Evolutionary conservation across 2,329 filamentous ascomycete genomes (phyloP), one percentile per base, ranked within the genome.

Genomic region (Macrophomina phaseolina): DNA sequence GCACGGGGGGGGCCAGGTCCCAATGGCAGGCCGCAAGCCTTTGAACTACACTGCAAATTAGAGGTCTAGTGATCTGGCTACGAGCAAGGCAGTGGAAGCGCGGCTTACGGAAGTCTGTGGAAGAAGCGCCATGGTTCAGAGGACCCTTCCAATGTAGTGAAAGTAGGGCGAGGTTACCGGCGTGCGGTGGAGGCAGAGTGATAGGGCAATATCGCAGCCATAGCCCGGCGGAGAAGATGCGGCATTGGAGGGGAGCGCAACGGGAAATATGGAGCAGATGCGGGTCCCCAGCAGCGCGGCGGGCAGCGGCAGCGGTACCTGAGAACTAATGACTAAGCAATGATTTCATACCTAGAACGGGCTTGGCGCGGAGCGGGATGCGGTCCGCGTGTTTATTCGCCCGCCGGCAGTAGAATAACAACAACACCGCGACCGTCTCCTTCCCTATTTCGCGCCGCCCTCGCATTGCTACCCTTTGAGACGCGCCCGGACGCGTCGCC

Each of bases 1-100:
- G 30, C 23, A 30, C 2, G 32, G 63, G 11, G 16, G 11, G 16
- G 32, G 45, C 23, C 63, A 51, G 51, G 73, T 76, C 68, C 73
- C 73, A 63, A 78, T 69, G 55, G 77, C 69, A 60, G 75, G 73
- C 34, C 68, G 73, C 72, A 72, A 75, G 73, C 70, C 53, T 70
- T 63, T 69, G 42, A 65, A 68, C 69, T 70, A 56, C 38, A 45
- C 48, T 60, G 52, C 11, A 28, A 45, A 52, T 66, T 60, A 66
- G 56, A 66, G 40, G 64, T 66, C 42, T 53, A 46, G 56, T 56
- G 30, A 40, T 48, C 63, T 56, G 63, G 63, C 18, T 30, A 6
- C 42, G 53, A 36, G 53, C 46, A 28, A 53, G 51, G 63, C 40
- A 67, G 38, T 40, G 16, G 49, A 45, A 60, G 42, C 30, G 46